Percentiles rank a stretch among this genome's conserved stretches.
Evolutionary conservation across 768 basidiomycete species (phyloP).

Genomic region (Neoboletus brunneissimus): DNA sequence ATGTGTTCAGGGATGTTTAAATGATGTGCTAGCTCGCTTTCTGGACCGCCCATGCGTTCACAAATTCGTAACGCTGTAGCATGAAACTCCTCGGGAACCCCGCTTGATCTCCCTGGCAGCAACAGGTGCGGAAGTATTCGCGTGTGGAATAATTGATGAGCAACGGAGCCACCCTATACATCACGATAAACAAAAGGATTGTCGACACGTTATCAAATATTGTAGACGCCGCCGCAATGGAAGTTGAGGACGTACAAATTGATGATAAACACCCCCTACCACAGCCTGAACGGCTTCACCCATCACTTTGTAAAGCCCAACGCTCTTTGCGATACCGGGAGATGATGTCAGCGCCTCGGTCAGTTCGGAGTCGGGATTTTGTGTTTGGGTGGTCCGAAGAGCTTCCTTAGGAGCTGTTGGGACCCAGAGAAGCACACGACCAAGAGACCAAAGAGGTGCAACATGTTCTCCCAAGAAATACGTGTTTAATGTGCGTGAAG

Average conservation of each 20-base stretch:
- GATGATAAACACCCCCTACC: conserved; percentile 73
- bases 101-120: conserved; percentile 24
- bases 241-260: conserved; percentile 58
- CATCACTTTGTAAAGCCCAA: conserved; percentile 75
- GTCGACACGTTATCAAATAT: not conserved
- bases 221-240: conserved; percentile 19
- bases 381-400: conserved; percentile 21
- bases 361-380: conserved; percentile 26
- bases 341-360: conserved; percentile 27
- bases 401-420: conserved; percentile 48
- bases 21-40: conserved; percentile 17
- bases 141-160: conserved; percentile 35
- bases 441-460: conserved; percentile 72
- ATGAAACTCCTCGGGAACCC: conserved; percentile 33
- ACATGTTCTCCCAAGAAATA: conserved; percentile 72
- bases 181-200: conserved; percentile 2
- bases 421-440: conserved; percentile 72
- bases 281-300: conserved; percentile 76
- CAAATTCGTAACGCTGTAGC: conserved; percentile 23
- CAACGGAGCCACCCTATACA: conserved; percentile 32
- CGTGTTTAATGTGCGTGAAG: conserved; percentile 59
- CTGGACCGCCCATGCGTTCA: conserved; percentile 32
- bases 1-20: not conserved
- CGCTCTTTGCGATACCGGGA: conserved; percentile 43
- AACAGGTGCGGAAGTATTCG: conserved; percentile 34